Evolutionary conservation across 805 yeast genomes (phyloP), one percentile per base, ranked within the genome.

Genomic region (Helenozyma baotianmanensis): DNA sequence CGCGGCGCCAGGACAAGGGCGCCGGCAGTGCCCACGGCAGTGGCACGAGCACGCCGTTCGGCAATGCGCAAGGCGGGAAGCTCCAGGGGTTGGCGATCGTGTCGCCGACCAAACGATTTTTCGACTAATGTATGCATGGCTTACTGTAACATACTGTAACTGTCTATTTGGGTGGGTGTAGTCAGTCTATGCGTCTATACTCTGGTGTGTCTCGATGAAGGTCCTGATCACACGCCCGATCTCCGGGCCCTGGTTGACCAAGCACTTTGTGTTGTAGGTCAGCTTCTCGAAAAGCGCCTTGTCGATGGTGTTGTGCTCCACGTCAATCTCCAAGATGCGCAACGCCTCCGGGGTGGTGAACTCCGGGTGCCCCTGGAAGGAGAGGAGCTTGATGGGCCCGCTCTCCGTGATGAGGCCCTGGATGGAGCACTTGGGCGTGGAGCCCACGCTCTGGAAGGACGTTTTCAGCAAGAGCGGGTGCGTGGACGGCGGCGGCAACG

Each of bases 301-400:
- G 18, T 54, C 54, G 13, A 66, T 42, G 11, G 28, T 14, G 10
- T 50, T 48, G 13, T 30, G 31, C 11, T 48, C 37, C 30, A 30
- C 36, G 28, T 48, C 44, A 14, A 35, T 13, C 29, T 51, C 40
- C 32, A 56, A 53, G 40, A 62, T 38, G 14, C 44, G 56, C 16
- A 54, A 31, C 2, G 60, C 47, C 18, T 49, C 51, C 3, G 56
- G 65, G 0, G 62, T 60, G 16, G 60, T 50, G 49, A 84, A 88
- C 53, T 88, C 96, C 0, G 96, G 96, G 50, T 88, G 97, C 1
- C 96, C 96, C 56, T 88, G 97, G 45, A 87, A 73, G 0, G 92
- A 75, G 14, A 88, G 56, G 6, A 82, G 33, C 27, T 69, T 64
- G 14, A 64, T 51, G 1, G 69, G 65, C 25, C 73, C 71, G 35